Evolutionary conservation across 2,329 filamentous ascomycete species (phyloP).

Genomic region (Mycosphaerella sp.): DNA sequence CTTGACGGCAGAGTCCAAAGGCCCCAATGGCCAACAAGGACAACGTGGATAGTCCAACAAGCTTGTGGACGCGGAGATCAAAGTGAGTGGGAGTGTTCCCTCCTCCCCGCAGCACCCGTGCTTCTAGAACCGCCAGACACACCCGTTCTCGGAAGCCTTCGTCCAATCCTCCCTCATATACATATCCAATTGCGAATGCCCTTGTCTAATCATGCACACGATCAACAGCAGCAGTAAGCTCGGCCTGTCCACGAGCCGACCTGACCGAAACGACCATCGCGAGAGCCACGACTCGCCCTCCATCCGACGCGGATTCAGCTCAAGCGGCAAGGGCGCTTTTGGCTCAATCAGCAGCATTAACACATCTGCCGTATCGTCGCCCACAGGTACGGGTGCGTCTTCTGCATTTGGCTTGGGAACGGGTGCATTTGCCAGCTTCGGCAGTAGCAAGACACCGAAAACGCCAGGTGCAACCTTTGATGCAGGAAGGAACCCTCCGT

Average conservation of each 20-base stretch:
- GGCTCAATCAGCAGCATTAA: conserved; percentile 70
- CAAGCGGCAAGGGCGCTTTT: conserved; percentile 66
- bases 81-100: conserved; percentile 52
- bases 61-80: conserved; percentile 71
- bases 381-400: conserved; percentile 66
- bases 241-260: conserved; percentile 71
- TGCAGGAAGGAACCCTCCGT: conserved; percentile 52
- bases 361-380: conserved; percentile 60
- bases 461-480: conserved; percentile 68
- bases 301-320: conserved; percentile 61
- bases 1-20: not conserved
- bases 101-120: not conserved
- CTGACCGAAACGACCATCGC: conserved; percentile 41
- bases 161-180: not conserved
- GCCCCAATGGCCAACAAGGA: conserved; percentile 30
- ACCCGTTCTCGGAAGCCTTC: not conserved
- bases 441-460: conserved; percentile 77
- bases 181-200: conserved; percentile 2
- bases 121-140: not conserved
- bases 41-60: conserved; percentile 32
- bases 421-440: conserved; percentile 89
- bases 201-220: conserved; percentile 24
- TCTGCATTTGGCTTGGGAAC: conserved; percentile 91
- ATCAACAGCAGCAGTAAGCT: conserved; percentile 71
- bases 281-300: conserved; percentile 52